Percentiles rank a stretch among this genome's conserved stretches.
These are phyloP conservation scores for Neurospora tetraspora DNA, from an alignment of 495 filamentous ascomycete species.

Conservation along the genomic window DNA sequence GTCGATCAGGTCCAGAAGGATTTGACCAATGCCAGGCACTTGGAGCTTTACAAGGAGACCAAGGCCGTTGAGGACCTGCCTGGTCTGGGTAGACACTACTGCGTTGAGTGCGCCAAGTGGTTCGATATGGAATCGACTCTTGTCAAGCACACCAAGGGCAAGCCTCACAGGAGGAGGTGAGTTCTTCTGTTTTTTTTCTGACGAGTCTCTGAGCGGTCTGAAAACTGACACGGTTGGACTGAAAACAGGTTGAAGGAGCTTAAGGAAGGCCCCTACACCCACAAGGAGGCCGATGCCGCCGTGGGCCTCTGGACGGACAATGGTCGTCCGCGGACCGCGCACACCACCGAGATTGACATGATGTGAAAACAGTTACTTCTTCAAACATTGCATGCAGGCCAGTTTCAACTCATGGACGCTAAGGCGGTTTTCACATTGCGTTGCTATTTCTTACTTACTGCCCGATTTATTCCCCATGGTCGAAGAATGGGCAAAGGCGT, in stretches of 20 bases:
- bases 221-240: not conserved
- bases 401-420: not conserved
- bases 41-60: constrained; percentile 62
- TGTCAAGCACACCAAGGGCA: constrained; percentile 68
- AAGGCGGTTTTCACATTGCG: not conserved
- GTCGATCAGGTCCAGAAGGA: constrained; percentile 85
- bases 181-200: constrained; percentile 8
- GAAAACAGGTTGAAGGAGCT: constrained; percentile 3
- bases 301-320: constrained; percentile 2
- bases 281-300: constrained; percentile 2
- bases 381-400: not conserved
- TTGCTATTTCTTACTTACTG: not conserved
- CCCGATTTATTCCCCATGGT: not conserved
- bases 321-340: not conserved
- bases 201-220: not conserved
- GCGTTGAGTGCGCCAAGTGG: constrained; percentile 91
- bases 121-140: constrained; percentile 81
- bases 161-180: constrained; percentile 84
- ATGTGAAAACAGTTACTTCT: not conserved
- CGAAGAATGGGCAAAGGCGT: not conserved
- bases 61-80: constrained; percentile 83
- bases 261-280: constrained; percentile 1
- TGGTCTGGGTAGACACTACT: constrained; percentile 73
- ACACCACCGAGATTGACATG: constrained; percentile 2
- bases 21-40: constrained; percentile 61